Evolutionary conservation across 2,329 filamentous ascomycete species (phyloP).

Genomic region (Dendryphion nanum): DNA sequence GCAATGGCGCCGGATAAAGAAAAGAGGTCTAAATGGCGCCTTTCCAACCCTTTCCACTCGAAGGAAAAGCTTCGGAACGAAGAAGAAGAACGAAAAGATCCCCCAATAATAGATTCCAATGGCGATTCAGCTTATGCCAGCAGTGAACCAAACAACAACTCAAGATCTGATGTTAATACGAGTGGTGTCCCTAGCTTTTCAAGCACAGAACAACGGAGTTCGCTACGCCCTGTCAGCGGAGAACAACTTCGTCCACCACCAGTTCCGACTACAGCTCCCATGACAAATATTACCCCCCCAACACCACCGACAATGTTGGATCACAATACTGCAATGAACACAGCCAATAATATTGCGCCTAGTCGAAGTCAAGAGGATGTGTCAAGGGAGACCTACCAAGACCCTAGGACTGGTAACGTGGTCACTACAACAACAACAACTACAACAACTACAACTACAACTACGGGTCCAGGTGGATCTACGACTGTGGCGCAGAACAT

Average conservation of each 20-base stretch:
- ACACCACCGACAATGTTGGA: too few relatives aligned
- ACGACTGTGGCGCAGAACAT: conserved; percentile 32
- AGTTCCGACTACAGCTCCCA: conserved; percentile 14
- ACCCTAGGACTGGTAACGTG: conserved; percentile 31
- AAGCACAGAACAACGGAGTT: conserved; percentile 24
- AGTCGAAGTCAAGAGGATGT: conserved; percentile 26
- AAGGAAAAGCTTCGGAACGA: conserved; percentile 27
- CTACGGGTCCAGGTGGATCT: conserved; percentile 32
- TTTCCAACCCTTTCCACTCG: conserved; percentile 37
- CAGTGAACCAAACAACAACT: conserved; percentile 24
- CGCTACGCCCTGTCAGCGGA: conserved; percentile 12
- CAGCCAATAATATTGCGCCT: too few relatives aligned
- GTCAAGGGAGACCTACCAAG: conserved; percentile 28
- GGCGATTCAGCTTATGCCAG: conserved; percentile 35
- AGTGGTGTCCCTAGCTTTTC: conserved; percentile 33
- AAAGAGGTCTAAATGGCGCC: conserved; percentile 36
- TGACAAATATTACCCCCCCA: conserved; percentile 20
- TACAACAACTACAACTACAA: conserved; percentile 36
- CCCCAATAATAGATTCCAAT: conserved; percentile 13
- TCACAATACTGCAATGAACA: too few relatives aligned
- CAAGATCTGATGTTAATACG: conserved; percentile 17
- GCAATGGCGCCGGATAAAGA: conserved; percentile 27
- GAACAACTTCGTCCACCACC: conserved; percentile 14
- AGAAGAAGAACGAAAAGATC: conserved; percentile 23
- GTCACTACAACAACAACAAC: conserved; percentile 37